Percentiles rank a stretch among this genome's conserved stretches.
Evolutionary conservation across 2,329 filamentous ascomycete species (phyloP).

Genomic region (Penicillium sp.): DNA sequence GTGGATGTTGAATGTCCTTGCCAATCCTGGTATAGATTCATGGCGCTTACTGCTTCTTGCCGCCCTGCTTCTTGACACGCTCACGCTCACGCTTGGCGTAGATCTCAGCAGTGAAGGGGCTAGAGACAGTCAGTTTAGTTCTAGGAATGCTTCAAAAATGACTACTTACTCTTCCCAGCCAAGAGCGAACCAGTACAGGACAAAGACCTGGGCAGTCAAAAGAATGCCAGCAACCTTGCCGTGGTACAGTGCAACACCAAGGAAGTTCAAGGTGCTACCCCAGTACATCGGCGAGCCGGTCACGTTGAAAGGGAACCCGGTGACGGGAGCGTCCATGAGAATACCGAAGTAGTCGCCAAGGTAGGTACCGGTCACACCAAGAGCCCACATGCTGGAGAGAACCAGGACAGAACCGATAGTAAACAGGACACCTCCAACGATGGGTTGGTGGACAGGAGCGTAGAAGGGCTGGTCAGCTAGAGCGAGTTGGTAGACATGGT

Average conservation of each 20-base stretch:
- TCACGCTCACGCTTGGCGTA: conserved; percentile 69
- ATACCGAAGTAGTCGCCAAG: conserved; percentile 98
- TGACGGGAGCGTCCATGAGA: conserved; percentile 92
- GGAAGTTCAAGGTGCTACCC: conserved; percentile 87
- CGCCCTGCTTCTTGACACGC: conserved; percentile 40
- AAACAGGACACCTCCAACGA: conserved; percentile 70
- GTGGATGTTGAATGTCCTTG: conserved; percentile 35
- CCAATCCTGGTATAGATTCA: conserved; percentile 18
- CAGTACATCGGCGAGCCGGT: conserved; percentile 94
- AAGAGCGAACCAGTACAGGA: conserved; percentile 78
- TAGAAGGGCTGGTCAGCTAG: conserved; percentile 74
- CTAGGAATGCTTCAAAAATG: neutral
- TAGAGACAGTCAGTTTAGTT: conserved; percentile 27
- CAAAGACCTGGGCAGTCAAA: conserved; percentile 70
- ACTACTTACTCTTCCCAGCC: conserved; percentile 71
- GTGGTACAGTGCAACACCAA: conserved; percentile 80
- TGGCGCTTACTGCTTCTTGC: conserved; percentile 39
- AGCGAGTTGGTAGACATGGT: conserved; percentile 82
- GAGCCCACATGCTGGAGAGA: conserved; percentile 81
- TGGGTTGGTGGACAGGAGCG: conserved; percentile 65
- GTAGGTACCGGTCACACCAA: conserved; percentile 94
- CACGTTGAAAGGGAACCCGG: conserved; percentile 93
- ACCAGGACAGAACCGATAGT: conserved; percentile 79
- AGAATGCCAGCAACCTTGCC: conserved; percentile 84
- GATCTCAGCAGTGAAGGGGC: conserved; percentile 86